These are phyloP conservation scores for Myxozyma udenii DNA, from an alignment of 805 yeast genomes.

Conservation along the genomic window DNA sequence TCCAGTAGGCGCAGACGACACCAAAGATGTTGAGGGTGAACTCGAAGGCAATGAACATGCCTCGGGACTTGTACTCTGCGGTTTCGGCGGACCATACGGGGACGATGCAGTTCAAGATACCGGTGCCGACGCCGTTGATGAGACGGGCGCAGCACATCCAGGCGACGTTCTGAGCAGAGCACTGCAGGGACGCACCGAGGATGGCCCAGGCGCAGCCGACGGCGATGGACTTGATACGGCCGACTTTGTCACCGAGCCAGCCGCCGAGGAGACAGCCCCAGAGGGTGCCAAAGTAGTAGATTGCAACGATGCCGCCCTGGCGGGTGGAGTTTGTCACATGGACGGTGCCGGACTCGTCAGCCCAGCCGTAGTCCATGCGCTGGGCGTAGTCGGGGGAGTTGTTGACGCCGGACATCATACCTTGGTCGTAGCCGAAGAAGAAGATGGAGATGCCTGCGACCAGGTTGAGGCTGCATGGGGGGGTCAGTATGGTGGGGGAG, in stretches of 20 bases:
- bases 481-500: neutral
- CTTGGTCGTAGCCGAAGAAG: conserved; percentile 47
- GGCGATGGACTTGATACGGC: conserved; percentile 58
- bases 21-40: conserved; percentile 61
- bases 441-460: conserved; percentile 37
- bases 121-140: conserved; percentile 38
- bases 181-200: conserved; percentile 59
- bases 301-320: conserved; percentile 39
- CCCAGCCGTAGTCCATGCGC: conserved; percentile 20
- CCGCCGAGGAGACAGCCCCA: conserved; percentile 23
- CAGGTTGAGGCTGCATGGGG: conserved; percentile 14
- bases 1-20: conserved; percentile 67
- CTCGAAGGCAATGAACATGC: conserved; percentile 53
- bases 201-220: conserved; percentile 54
- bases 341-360: conserved; percentile 16
- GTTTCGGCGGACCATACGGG: conserved; percentile 76
- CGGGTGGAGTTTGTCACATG: conserved; percentile 32
- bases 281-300: conserved; percentile 39
- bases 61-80: conserved; percentile 48
- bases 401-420: conserved; percentile 44
- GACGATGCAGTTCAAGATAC: conserved; percentile 44
- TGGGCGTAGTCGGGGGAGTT: conserved; percentile 35
- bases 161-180: conserved; percentile 44
- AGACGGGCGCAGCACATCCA: conserved; percentile 68
- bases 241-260: conserved; percentile 52